Percentiles rank a stretch among this genome's conserved stretches.
phyloP scores from a whole-genome alignment of 2,329 filamentous ascomycete genomes.

The Triangularia setosa region DNA sequence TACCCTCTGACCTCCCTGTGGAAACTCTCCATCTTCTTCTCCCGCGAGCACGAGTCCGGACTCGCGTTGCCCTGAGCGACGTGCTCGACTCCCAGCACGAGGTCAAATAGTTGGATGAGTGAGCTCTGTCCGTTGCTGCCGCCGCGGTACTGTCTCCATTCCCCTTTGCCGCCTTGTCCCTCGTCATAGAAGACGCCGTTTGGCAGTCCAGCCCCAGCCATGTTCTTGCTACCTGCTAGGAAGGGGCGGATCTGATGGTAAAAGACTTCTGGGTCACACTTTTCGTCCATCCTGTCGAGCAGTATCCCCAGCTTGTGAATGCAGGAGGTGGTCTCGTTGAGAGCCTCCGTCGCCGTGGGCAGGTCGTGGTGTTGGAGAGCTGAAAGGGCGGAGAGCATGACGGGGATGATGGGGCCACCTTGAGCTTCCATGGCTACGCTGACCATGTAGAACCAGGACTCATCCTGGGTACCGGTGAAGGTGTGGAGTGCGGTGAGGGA shows the following conservation, averaged over 20 bases:
- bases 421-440: constrained; percentile 87
- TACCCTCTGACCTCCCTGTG: constrained; percentile 74
- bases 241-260: constrained; percentile 87
- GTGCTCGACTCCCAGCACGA: constrained; percentile 81
- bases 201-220: constrained; percentile 78
- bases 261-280: constrained; percentile 81
- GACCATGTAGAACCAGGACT: constrained; percentile 90
- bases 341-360: constrained; percentile 55
- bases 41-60: constrained; percentile 14
- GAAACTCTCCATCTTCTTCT: constrained; percentile 35
- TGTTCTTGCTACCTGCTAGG: constrained; percentile 87
- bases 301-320: constrained; percentile 65
- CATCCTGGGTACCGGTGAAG: constrained; percentile 83
- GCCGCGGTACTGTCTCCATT: constrained; percentile 76
- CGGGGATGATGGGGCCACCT: constrained; percentile 68
- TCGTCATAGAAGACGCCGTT: constrained; percentile 77
- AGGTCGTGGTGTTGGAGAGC: constrained; percentile 59
- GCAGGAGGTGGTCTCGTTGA: constrained; percentile 62
- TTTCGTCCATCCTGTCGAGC: constrained; percentile 82
- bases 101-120: constrained; percentile 88
- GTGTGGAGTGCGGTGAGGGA: constrained; percentile 70
- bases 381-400: constrained; percentile 73
- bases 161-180: constrained; percentile 59
- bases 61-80: constrained; percentile 36
- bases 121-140: constrained; percentile 93